Base-by-base conservation (phyloP, 106 monocot genomes). In the Allium sativum region DNA sequence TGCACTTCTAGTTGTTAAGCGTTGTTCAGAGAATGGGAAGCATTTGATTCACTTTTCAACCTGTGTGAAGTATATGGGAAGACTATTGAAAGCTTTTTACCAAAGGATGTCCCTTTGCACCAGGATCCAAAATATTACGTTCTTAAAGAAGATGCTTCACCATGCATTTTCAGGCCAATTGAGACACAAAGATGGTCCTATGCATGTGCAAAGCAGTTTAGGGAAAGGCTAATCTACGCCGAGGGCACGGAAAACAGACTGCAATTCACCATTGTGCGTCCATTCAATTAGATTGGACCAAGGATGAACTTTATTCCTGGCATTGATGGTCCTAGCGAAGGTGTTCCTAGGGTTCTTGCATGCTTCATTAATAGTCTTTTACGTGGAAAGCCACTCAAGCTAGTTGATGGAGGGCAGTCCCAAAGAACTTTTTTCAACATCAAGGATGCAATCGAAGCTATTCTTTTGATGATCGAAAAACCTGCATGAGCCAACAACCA, bases 271-370 rank as follows among this genome's bases (percentile, higher is more conserved):
- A 87, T 87, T 45, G 86, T 87, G 7, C 79, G 86, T 51, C 86
- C 86, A 59, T 87, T 87, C 70, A 87, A 87, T 42, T 87, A 82
- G 86, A 87, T 87, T 55, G 86, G 86, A 40, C 86, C 86, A 46
- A 76, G 86, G 68, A 87, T 87, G 86, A 82, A 87, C 70, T 87
- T 87, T 53, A 87, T 87, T 58, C 86, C 86, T 62, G 86, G 86
- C 15, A 78, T 87, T 74, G 86, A 87, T 71, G 86, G 86, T 40
- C 86, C 86, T 14, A 82, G 79, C 59, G 86, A 87, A 64, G 86
- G 86, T 53, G 86, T 87, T 67, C 86, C 86, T 0, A 78, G 86
- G 58, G 86, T 87, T 56, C 20, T 87, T 70, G 82, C 86, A 52
- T 87, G 86, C 61, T 87, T 87, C 44, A 87, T 81, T 40, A 87